Evolutionary conservation across 1,284 basidiomycete genomes (phyloP).

Genomic region (Xanthoconium separans): DNA sequence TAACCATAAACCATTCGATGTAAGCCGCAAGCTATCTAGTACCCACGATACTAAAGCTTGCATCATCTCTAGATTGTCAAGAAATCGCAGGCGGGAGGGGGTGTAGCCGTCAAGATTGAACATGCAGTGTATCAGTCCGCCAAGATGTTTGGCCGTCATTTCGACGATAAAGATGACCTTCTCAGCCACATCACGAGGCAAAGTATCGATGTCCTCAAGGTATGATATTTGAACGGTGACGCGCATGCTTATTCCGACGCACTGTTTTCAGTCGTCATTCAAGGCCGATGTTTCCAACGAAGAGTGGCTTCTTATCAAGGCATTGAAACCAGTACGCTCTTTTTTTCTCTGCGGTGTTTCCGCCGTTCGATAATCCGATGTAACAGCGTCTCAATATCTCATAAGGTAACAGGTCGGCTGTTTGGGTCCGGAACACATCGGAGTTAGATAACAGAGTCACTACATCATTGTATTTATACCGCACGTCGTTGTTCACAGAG

Average conservation of each 20-base stretch:
- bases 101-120: constrained; percentile 99
- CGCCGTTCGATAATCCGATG: constrained; percentile 3
- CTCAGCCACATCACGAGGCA: constrained; percentile 88
- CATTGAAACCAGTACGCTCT: constrained; percentile 76
- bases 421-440: not conserved
- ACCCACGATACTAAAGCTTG: constrained; percentile 3
- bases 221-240: constrained; percentile 26
- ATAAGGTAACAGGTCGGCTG: constrained; percentile 18
- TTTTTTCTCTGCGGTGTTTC: not conserved
- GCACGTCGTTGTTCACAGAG: constrained; percentile 7
- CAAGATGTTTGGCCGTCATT: constrained; percentile 92
- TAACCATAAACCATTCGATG: constrained; percentile 83
- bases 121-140: constrained; percentile 95
- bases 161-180: constrained; percentile 95
- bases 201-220: constrained; percentile 95
- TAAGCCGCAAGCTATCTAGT: constrained; percentile 34
- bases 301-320: constrained; percentile 94
- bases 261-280: constrained; percentile 66
- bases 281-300: constrained; percentile 88
- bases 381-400: constrained; percentile 46
- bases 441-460: constrained; percentile 21
- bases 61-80: constrained; percentile 72
- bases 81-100: constrained; percentile 90
- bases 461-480: constrained; percentile 35
- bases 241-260: constrained; percentile 4